Conservation (phyloP, 164 flowering plant species). For the Umbellularia californica region DNA sequence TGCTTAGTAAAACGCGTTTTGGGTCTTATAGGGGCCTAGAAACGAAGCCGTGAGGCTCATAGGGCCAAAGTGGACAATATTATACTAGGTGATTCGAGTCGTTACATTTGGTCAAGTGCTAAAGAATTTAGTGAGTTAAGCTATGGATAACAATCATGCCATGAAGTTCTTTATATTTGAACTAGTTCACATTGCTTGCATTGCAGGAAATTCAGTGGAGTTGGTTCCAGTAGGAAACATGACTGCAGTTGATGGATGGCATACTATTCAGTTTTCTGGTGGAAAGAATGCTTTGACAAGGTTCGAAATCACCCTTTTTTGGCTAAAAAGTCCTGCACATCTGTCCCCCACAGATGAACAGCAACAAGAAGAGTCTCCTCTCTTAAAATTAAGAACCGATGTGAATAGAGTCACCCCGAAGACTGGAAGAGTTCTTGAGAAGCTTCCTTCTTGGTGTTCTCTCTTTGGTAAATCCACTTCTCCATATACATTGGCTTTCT, state of each 20-base stretch:
- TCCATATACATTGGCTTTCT: conserved; percentile 66
- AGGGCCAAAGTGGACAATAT: no score
- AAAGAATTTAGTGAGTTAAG: neutral
- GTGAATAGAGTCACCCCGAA: conserved; percentile 64
- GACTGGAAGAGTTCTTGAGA: conserved; percentile 43
- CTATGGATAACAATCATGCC: neutral
- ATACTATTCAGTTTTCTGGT: conserved; percentile 78
- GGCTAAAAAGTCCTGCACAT: conserved; percentile 38
- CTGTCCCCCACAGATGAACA: conserved; percentile 1
- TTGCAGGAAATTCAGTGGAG: conserved; percentile 46
- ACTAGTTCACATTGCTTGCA: neutral
- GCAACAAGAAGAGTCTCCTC: conserved; percentile 11
- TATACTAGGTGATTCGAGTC: no score
- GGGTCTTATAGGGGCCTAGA: no score
- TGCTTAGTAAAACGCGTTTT: no score
- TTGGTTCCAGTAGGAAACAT: conserved; percentile 48
- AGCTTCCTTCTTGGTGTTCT: conserved; percentile 91
- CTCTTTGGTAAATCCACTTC: conserved; percentile 87
- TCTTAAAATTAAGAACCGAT: conserved; percentile 77
- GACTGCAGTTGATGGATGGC: conserved; percentile 72
- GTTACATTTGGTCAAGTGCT: neutral
- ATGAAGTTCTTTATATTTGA: neutral
- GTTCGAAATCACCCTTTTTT: conserved; percentile 54
- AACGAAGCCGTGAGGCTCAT: no score
- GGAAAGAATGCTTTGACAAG: conserved; percentile 67